phyloP scores from a whole-genome alignment of 768 basidiomycete species.

The Lentinus brumalis region DNA sequence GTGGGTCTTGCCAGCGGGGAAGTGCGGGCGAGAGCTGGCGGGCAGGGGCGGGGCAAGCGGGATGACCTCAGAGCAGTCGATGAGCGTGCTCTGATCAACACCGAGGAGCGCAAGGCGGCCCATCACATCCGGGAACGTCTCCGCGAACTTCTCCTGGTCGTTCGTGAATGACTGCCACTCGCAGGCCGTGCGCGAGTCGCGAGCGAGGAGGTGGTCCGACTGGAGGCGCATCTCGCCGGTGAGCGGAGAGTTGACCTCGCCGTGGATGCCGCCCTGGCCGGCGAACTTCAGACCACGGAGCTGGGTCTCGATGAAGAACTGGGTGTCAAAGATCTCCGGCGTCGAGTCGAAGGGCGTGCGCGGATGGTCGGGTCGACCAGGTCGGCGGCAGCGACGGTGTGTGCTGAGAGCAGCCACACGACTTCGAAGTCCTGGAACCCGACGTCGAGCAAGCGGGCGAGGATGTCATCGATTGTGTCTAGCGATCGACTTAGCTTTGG shows the following conservation, averaged over 20 bases:
- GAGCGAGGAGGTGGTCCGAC: slow-evolving; percentile 37
- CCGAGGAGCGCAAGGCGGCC: slow-evolving; percentile 29
- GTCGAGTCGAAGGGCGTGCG: slow-evolving; percentile 31
- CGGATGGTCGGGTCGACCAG: slow-evolving; percentile 29
- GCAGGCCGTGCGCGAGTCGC: slow-evolving; percentile 48
- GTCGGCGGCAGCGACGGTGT: slow-evolving; percentile 28
- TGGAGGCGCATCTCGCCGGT: slow-evolving; percentile 46
- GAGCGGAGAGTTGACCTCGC: slow-evolving; percentile 43
- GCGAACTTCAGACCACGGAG: slow-evolving; percentile 27
- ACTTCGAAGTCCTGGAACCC: slow-evolving; percentile 28
- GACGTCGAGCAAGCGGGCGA: slow-evolving; percentile 28
- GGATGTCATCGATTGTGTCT: slow-evolving; percentile 26
- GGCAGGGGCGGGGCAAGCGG: slow-evolving; percentile 1
- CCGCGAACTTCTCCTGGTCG: slow-evolving; percentile 16
- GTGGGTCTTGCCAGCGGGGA: slow-evolving; percentile 24
- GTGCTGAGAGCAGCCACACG: slow-evolving; percentile 27
- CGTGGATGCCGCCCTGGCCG: slow-evolving; percentile 39
- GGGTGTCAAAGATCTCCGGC: slow-evolving; percentile 23
- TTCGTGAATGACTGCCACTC: slow-evolving; percentile 46
- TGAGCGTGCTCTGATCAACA: slow-evolving; percentile 8
- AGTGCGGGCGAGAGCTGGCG: slow-evolving; percentile 6
- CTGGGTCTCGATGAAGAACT: slow-evolving; percentile 29
- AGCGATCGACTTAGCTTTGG: not conserved
- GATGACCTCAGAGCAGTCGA: slow-evolving; percentile 9
- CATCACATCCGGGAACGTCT: slow-evolving; percentile 10